These are phyloP conservation scores for Boletus reticuloceps DNA, from an alignment of 768 basidiomycete genomes.

Conservation along the genomic window DNA sequence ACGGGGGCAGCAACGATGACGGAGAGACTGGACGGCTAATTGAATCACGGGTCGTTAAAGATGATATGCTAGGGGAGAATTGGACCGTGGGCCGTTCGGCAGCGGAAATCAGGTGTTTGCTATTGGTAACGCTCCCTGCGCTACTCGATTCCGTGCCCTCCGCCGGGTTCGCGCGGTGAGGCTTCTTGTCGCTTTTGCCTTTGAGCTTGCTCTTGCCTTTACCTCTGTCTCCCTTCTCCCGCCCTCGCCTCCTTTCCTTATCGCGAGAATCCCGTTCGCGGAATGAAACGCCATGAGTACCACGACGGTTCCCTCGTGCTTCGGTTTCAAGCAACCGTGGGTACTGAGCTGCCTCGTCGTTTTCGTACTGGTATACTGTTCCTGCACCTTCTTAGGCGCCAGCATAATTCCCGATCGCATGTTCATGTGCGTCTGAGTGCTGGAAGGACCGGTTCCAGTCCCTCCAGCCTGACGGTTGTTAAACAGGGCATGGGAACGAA, in stretches of 20 bases:
- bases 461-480: slow-evolving; percentile 14
- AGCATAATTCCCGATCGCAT: slow-evolving; percentile 51
- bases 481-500: slow-evolving; percentile 51
- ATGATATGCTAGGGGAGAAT: slow-evolving; percentile 17
- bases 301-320: slow-evolving; percentile 17
- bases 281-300: slow-evolving; percentile 9
- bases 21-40: slow-evolving; percentile 23
- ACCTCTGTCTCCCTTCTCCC: slow-evolving; percentile 18
- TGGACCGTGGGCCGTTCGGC: slow-evolving; percentile 14
- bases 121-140: slow-evolving; percentile 22
- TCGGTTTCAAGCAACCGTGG: slow-evolving; percentile 59
- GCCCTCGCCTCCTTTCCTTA: slow-evolving; percentile 21
- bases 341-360: slow-evolving; percentile 67
- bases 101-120: slow-evolving; percentile 8
- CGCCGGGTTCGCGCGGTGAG: slow-evolving; percentile 21
- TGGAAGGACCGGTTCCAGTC: slow-evolving; percentile 2
- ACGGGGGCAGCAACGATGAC: slow-evolving; percentile 8
- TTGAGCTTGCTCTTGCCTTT: slow-evolving; percentile 31
- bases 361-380: slow-evolving; percentile 72
- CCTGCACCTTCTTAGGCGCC: slow-evolving; percentile 73
- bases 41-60: slow-evolving; percentile 13
- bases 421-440: slow-evolving; percentile 23
- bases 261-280: slow-evolving; percentile 21
- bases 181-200: slow-evolving; percentile 30
- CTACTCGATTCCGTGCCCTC: slow-evolving; percentile 35